Evolutionary conservation across 805 yeast genomes (phyloP).

Genomic region (Candida namnaoensis): DNA sequence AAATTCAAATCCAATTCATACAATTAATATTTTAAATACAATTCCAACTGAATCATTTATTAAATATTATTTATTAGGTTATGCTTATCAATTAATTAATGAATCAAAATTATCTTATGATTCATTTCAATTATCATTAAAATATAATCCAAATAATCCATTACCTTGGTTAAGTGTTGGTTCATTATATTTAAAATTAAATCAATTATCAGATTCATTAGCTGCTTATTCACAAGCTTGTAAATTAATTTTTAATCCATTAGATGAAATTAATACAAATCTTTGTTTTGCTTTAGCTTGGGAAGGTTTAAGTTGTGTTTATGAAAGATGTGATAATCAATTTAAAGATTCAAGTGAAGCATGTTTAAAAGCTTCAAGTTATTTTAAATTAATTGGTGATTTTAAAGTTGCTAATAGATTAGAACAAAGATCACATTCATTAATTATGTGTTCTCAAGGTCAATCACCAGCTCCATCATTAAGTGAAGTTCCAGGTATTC

Average conservation of each 20-base stretch:
- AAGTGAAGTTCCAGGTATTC: slow-evolving; percentile 40
- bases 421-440: slow-evolving; percentile 33
- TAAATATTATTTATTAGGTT: slow-evolving; percentile 31
- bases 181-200: slow-evolving; percentile 44
- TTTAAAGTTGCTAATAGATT: slow-evolving; percentile 28
- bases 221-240: slow-evolving; percentile 64
- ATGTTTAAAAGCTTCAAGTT: slow-evolving; percentile 39
- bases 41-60: too few relatives aligned
- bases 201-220: slow-evolving; percentile 56
- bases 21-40: slow-evolving; percentile 9
- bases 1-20: too few relatives aligned
- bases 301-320: slow-evolving; percentile 57
- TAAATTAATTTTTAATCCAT: slow-evolving; percentile 26
- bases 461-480: slow-evolving; percentile 36
- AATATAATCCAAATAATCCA: slow-evolving; percentile 44
- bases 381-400: slow-evolving; percentile 40
- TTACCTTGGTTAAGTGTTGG: slow-evolving; percentile 64
- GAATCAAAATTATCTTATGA: slow-evolving; percentile 46
- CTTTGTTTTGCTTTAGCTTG: slow-evolving; percentile 46
- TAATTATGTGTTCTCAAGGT: slow-evolving; percentile 33
- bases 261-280: slow-evolving; percentile 32
- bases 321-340: slow-evolving; percentile 56
- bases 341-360: slow-evolving; percentile 54
- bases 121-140: slow-evolving; percentile 43
- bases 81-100: slow-evolving; percentile 37